A percentile compares a stretch with the other conserved stretches of the same genome.
Evolutionary conservation across 2,329 filamentous ascomycete species (phyloP).

Genomic region (Trichoderma simmonsii): DNA sequence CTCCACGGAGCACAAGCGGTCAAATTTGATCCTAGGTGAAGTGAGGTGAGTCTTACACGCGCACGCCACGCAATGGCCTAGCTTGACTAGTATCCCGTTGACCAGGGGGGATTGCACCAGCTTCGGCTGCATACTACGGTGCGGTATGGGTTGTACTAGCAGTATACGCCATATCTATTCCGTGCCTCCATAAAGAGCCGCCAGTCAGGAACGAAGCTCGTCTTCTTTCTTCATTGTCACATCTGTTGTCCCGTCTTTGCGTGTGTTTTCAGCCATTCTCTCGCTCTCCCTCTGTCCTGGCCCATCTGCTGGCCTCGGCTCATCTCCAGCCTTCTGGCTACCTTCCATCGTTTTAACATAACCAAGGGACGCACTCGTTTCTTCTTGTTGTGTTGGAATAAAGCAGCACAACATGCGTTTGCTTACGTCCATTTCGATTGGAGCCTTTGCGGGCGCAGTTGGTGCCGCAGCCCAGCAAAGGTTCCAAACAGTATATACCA

Average conservation of each 20-base stretch:
- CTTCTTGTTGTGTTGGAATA: neutral
- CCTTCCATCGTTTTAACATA: constrained; percentile 1
- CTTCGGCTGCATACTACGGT: neutral
- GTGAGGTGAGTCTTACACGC: constrained; percentile 15
- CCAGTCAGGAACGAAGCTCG: neutral
- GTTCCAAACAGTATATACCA: neutral
- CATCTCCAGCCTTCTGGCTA: constrained; percentile 1
- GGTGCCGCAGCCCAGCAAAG: neutral
- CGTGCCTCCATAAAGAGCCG: constrained; percentile 7
- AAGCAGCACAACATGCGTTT: constrained; percentile 1
- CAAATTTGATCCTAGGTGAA: constrained; percentile 9
- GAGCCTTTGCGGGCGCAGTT: constrained; percentile 8
- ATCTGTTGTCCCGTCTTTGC: neutral
- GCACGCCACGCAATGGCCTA: neutral
- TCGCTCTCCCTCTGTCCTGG: neutral
- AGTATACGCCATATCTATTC: constrained; percentile 6
- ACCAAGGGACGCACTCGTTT: neutral
- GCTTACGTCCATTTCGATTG: constrained; percentile 4
- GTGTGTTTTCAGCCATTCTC: constrained; percentile 1
- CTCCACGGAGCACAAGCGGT: neutral
- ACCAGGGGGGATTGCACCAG: constrained; percentile 11
- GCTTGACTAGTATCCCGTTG: neutral
- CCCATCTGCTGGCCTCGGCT: neutral
- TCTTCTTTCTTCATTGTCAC: neutral
- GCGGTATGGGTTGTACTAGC: neutral